Evolutionary conservation across 495 filamentous ascomycete genomes (phyloP), one percentile per base, ranked within the genome.

Genomic region (Sphaerosporella brunnea): DNA sequence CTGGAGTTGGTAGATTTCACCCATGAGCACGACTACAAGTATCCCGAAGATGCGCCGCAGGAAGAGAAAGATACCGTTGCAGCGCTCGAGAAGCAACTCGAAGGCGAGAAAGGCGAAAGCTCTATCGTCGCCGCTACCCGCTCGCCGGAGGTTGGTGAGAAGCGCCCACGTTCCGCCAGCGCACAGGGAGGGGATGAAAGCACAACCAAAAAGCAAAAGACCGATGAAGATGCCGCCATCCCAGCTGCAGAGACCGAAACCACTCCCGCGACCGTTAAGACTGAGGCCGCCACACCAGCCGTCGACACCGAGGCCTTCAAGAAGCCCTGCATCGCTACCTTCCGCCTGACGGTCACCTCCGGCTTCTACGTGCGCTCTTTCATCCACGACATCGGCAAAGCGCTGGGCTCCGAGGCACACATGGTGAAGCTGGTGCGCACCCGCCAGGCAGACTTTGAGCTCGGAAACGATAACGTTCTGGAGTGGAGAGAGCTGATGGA

Each of bases 291-390:
- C 50, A 1, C 43, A 52, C 21, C 18, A 53, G 49, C 43, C 35
- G 46, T 23, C 34, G 38, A 21, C 35, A 7, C 34, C 16, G 40
- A 36, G 21, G 21, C 15, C 23, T n/a, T n/a, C n/a, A n/a, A n/a
- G n/a, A 65, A 63, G 42, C 68, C 72, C 50, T 70, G 84, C 1
- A 87, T 86, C 5, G 78, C 75, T 34, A 81, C 73, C 60, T 73
- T 99, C 41, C 74, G 77, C 47, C 84, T 99, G 82, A 93, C 81
- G 0, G 90, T 94, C 34, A 79, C 85, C 3, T 93, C 85, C 2
- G 90, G 90, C 35, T 99, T 96, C 69, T 99, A 99, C 64, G 90
- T 99, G 34, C 82, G 90, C 46, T 87, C 80, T 26, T 70, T 99
- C 36, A 82, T 83, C 46, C 85, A 96, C 56, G 92, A 99, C 56